A percentile compares a stretch with the other conserved stretches of the same genome.
phyloP scores from a whole-genome alignment of 148 eudicot species.

The Heliosperma pusillum region DNA sequence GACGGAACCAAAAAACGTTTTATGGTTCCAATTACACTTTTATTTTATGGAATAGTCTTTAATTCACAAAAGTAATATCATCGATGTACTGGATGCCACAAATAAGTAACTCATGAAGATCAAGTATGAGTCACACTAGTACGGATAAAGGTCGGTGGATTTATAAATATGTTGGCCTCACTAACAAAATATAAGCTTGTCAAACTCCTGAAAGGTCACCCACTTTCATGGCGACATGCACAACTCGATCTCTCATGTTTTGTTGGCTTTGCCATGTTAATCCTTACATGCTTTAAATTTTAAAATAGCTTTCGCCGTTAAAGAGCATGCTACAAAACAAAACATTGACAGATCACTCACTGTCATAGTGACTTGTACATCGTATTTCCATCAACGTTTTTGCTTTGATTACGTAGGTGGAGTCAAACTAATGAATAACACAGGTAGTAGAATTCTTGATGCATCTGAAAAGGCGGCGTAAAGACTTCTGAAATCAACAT shows the following conservation, averaged over 20 bases:
- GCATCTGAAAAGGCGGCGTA: background rate
- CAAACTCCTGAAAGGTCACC: background rate
- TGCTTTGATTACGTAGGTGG: slow-evolving; percentile 6
- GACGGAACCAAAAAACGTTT: too few species aligned
- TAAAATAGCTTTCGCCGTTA: background rate
- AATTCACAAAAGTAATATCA: too few species aligned
- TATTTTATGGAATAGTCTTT: too few species aligned
- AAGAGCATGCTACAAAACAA: background rate
- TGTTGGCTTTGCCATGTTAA: background rate
- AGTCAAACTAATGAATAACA: background rate
- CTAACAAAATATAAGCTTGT: background rate
- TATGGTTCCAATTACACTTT: too few species aligned
- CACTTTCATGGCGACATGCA: background rate
- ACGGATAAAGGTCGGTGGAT: slow-evolving; percentile 1
- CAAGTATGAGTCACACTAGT: background rate
- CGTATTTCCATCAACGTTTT: background rate
- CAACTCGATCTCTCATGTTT: background rate
- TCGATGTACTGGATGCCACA: too few species aligned
- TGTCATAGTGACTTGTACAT: background rate
- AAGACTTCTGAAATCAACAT: background rate
- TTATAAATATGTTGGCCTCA: background rate
- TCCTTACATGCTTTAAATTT: background rate
- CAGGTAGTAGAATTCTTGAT: background rate
- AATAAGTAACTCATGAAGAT: too few species aligned
- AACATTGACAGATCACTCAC: background rate